Percentiles rank a stretch among this genome's conserved stretches.
Evolutionary conservation across 2,329 filamentous ascomycete genomes (phyloP).

Genomic region (Aspergillus terreus): DNA sequence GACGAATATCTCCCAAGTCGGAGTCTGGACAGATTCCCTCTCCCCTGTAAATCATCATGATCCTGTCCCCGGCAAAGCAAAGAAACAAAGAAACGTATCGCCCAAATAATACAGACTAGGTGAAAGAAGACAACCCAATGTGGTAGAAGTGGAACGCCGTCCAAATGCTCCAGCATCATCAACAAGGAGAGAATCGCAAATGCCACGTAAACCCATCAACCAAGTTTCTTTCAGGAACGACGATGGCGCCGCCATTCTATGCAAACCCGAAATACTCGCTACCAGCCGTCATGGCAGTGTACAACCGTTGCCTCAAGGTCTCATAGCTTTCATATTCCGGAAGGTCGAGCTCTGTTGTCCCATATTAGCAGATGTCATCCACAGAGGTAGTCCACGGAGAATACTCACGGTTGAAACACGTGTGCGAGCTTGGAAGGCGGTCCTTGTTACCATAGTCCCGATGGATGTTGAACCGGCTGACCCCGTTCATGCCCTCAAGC

Average conservation of each 20-base stretch:
- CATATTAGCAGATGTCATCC: constrained; percentile 31
- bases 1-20: neutral
- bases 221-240: constrained; percentile 1
- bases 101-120: constrained; percentile 20
- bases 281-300: constrained; percentile 96
- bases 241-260: constrained; percentile 45
- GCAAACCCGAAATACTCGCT: constrained; percentile 98
- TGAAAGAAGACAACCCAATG: constrained; percentile 9
- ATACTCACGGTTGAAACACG: constrained; percentile 96
- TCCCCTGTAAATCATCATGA: neutral
- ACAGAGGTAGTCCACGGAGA: neutral
- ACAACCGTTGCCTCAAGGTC: constrained; percentile 75
- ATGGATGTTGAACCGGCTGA: constrained; percentile 98
- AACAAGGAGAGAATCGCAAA: constrained; percentile 9
- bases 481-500: constrained; percentile 97
- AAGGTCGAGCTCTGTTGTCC: constrained; percentile 77
- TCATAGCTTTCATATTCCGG: constrained; percentile 98
- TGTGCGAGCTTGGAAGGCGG: constrained; percentile 91
- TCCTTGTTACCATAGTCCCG: constrained; percentile 97
- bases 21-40: neutral
- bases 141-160: constrained; percentile 27
- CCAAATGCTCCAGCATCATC: constrained; percentile 30
- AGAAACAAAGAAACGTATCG: constrained; percentile 1
- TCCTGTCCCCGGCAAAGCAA: neutral
- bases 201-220: constrained; percentile 12